phyloP scores from a whole-genome alignment of 805 yeast genomes.

The Metschnikowia gruessii region DNA sequence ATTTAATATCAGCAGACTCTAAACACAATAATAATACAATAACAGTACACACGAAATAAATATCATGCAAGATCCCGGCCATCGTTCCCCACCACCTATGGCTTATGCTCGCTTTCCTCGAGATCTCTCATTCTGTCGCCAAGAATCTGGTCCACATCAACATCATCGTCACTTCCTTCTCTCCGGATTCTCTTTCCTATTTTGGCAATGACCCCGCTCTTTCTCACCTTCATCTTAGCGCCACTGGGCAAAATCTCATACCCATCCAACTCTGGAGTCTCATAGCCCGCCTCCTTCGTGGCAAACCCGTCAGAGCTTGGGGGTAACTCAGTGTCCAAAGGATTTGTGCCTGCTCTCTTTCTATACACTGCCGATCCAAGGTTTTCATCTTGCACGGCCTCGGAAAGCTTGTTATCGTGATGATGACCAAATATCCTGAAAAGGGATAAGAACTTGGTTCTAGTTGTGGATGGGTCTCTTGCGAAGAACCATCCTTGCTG shows the following conservation, averaged over 20 bases:
- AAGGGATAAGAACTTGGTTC: constrained; percentile 9
- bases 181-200: constrained; percentile 40
- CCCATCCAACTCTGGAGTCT: constrained; percentile 31
- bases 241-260: constrained; percentile 76
- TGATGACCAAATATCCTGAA: constrained; percentile 20
- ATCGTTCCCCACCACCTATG: no score
- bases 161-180: constrained; percentile 35
- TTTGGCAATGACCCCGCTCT: constrained; percentile 23
- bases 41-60: no score
- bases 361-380: constrained; percentile 38
- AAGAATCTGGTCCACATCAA: constrained; percentile 54
- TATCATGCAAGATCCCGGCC: no score
- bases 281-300: constrained; percentile 28
- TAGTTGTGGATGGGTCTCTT: constrained; percentile 39
- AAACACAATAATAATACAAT: background rate
- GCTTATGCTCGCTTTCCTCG: background rate
- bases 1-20: background rate
- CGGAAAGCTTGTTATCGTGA: constrained; percentile 13
- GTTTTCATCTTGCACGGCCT: constrained; percentile 14
- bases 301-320: constrained; percentile 43
- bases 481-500: constrained; percentile 76
- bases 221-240: constrained; percentile 47
- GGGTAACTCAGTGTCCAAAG: constrained; percentile 47
- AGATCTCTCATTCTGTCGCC: constrained; percentile 38
- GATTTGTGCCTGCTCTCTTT: constrained; percentile 48